Evolutionary conservation across 306 rosid species (phyloP).

Genomic region (Arachis hypogaea): DNA sequence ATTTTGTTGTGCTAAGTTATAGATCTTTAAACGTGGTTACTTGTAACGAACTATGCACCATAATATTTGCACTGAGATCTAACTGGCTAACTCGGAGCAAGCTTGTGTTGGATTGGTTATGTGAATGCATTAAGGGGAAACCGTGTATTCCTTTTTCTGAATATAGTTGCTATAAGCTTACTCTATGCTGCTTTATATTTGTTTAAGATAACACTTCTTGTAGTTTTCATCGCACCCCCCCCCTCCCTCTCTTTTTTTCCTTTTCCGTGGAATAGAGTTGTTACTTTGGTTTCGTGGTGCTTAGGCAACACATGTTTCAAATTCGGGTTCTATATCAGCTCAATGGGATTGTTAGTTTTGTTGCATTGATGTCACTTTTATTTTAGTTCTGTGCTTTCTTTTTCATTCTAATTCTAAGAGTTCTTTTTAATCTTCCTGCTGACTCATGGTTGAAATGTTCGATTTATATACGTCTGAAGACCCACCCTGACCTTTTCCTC

Average conservation of each 20-base stretch:
- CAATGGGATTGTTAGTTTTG: background rate
- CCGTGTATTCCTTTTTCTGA: too few species aligned
- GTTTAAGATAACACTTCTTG: too few species aligned
- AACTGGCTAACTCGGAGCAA: background rate
- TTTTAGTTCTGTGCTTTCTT: background rate
- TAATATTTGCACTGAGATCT: slow-evolving; percentile 18
- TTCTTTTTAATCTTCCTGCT: background rate
- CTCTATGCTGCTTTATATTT: too few species aligned
- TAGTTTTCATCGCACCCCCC: too few species aligned
- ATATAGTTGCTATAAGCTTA: too few species aligned
- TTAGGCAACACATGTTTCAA: background rate
- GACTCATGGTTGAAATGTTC: background rate
- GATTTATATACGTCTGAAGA: background rate
- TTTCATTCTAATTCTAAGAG: too few species aligned
- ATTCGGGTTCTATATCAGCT: background rate
- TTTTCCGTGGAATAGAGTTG: background rate
- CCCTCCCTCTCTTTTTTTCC: too few species aligned
- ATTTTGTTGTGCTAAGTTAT: slow-evolving; percentile 12
- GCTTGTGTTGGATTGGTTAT: background rate
- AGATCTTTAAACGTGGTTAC: slow-evolving; percentile 6
- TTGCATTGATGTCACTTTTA: background rate
- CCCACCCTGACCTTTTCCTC: background rate
- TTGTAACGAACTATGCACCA: background rate
- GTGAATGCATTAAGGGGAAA: background rate
- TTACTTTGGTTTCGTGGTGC: slow-evolving; percentile 1